A percentile compares a stretch with the other conserved stretches of the same genome.
Evolutionary conservation across 129 eudicot species (phyloP).

Genomic region (Saussurea involucrata): DNA sequence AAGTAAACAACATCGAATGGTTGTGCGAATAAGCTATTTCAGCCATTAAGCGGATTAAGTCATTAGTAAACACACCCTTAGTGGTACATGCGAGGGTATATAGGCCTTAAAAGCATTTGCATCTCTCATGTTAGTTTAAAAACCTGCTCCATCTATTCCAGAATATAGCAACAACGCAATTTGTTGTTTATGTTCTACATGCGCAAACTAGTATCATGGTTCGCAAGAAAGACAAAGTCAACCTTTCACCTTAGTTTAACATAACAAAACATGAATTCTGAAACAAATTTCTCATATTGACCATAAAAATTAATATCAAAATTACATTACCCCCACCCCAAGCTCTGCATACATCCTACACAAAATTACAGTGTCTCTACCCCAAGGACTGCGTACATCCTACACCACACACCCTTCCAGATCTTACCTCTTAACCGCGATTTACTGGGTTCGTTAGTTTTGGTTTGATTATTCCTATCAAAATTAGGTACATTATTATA

Average conservation of each 20-base stretch:
- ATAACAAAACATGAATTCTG: not conserved
- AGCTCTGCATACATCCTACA: not conserved
- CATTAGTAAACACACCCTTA: too few species aligned
- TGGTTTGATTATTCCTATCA: not conserved
- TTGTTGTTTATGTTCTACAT: not conserved
- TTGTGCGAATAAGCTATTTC: too few species aligned
- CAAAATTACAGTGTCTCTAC: not conserved
- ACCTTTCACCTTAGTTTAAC: not conserved
- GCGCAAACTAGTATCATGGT: not conserved
- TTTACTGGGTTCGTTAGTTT: not conserved
- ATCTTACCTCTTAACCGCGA: not conserved
- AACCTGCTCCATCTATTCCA: not conserved
- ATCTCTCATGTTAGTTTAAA: not conserved
- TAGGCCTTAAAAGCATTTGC: not conserved
- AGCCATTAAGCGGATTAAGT: too few species aligned
- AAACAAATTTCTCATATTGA: not conserved
- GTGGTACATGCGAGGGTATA: not conserved
- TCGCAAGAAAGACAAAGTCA: not conserved
- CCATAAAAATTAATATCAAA: not conserved
- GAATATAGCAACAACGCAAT: not conserved
- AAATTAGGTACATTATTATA: not conserved
- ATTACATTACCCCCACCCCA: not conserved
- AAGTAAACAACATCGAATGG: too few species aligned
- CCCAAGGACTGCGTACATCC: not conserved
- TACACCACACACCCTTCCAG: not conserved